Evolutionary conservation across 2,329 filamentous ascomycete species (phyloP), one percentile per base, ranked within the genome.

Genomic region (Raffaelea arxii): DNA sequence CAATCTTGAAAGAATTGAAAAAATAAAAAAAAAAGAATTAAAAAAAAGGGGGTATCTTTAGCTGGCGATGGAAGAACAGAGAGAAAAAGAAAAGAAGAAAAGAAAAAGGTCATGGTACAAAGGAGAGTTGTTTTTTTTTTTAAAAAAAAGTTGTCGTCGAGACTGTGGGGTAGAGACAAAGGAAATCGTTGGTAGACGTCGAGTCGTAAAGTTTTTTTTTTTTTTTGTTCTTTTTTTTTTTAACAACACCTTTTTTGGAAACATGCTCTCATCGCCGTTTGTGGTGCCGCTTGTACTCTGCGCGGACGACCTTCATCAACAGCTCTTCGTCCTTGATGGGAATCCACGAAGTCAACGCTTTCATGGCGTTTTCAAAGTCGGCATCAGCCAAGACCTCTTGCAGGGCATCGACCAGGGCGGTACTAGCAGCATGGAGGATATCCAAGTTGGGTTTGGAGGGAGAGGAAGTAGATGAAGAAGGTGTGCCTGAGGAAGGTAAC

Each of bases 351-450:
- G 92, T 97, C 52, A 98, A 71, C 7, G 90, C 85, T 68, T 96
- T 97, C 92, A 98, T 98, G 41, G 86, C 86, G 58, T 94, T 94
- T 63, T 98, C 92, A 63, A 97, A 98, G 62, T 98, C 92, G 18
- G 86, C 88, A 57, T 94, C 89, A 6, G 96, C 71, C 25, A 98
- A 72, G 44, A 94, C 87, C 51, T 95, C 87, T 32, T 87, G 76
- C 54, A 92, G 86, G 18, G 88, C 90, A 61, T 95, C 88, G 41
- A 97, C 90, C 24, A 98, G 74, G 2, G 92, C 91, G 3, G 90
- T 86, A 51, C 85, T 86, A 6, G 89, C 85, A 11, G 92, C 91
- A 64, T 98, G 92, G 43, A 98, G 70, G 30, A 97, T 76, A 57
- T 94, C 89, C 30, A 97, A 74, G 44, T 53, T 51, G 41, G 37